Evolutionary conservation across 371 early-diverging fungal genomes (phyloP), one percentile per base, ranked within the genome.

Genomic region (Sporodiniella umbellata): DNA sequence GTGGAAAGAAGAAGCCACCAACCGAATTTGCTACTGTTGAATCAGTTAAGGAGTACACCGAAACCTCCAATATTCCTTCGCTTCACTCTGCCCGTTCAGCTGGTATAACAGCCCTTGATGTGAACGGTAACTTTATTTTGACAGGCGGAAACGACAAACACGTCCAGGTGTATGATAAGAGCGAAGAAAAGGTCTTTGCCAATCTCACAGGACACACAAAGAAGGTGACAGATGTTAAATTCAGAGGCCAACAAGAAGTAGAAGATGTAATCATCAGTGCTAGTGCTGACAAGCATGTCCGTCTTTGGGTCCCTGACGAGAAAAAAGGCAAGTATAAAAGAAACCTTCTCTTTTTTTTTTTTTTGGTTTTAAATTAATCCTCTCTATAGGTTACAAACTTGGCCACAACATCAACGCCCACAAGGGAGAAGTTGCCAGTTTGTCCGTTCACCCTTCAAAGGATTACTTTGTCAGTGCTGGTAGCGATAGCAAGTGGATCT

Each of bases 141-240:
- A 92, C 92, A 0, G 93, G 88, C 48, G 93, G 92, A 23, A 75
- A 80, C 28, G 93, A 92, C 60, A 90, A 91, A 62, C 81, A 87
- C 33, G 86, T 84, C 18, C 75, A 84, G 53, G 68, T 92, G 14
- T 86, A 87, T 50, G 68, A 85, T 63, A 75, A 76, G 56, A 58
- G 60, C 2, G 79, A 78, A 33, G 86, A 82, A 30, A 86, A 84
- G 60, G 80, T 85, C 0, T 60, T 90, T 35, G 83, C 81, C n/a
- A 79, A 78, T 6, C 70, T 88, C 51, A 85, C 89, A 58, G 94
- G 92, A 19, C 91, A 90, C 56, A 84, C 84, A 22, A 90, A 92
- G 72, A 84, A 83, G 58, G 74, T 94, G 28, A 86, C 82, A 4
- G 62, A 75, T 31, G 87, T 88, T 7, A 68, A 80, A 15, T 92